Evolutionary conservation across 2,329 filamentous ascomycete species (phyloP).

Genomic region (Botryosphaeria dothidea): DNA sequence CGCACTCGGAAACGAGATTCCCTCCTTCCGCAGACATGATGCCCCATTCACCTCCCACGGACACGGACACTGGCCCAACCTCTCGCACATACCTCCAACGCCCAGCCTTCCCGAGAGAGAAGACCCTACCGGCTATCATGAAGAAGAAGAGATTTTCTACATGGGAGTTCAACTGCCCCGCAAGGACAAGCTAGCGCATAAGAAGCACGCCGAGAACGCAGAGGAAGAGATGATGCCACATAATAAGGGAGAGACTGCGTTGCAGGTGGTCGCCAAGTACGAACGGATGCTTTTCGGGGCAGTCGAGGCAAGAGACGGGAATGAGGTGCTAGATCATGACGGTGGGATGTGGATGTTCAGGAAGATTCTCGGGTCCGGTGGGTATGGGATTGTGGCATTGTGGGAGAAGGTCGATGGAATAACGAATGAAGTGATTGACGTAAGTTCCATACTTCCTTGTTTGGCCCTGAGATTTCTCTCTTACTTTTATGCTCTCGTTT

Average conservation of each 20-base stretch:
- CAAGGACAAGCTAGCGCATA: no score
- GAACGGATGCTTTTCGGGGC: background rate
- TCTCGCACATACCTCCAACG: background rate
- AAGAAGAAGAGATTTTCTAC: background rate
- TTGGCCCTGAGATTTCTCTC: no score
- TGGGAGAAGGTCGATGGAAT: background rate
- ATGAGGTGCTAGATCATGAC: background rate
- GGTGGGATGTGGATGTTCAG: background rate
- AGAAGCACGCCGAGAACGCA: no score
- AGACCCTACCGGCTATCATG: background rate
- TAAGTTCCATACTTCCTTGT: background rate
- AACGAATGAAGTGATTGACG: background rate
- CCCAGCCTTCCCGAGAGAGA: no score
- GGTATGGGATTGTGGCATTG: background rate
- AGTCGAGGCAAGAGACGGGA: background rate
- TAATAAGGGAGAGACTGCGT: background rate
- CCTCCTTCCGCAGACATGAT: background rate
- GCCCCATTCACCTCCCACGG: background rate
- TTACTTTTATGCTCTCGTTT: no score
- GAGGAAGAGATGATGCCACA: no score
- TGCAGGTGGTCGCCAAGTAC: background rate
- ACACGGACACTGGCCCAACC: background rate
- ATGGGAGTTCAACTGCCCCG: no score
- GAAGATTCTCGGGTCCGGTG: background rate
- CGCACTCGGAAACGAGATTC: background rate